Evolutionary conservation across 306 rosid genomes (phyloP).

Genomic region (Vigna angularis): DNA sequence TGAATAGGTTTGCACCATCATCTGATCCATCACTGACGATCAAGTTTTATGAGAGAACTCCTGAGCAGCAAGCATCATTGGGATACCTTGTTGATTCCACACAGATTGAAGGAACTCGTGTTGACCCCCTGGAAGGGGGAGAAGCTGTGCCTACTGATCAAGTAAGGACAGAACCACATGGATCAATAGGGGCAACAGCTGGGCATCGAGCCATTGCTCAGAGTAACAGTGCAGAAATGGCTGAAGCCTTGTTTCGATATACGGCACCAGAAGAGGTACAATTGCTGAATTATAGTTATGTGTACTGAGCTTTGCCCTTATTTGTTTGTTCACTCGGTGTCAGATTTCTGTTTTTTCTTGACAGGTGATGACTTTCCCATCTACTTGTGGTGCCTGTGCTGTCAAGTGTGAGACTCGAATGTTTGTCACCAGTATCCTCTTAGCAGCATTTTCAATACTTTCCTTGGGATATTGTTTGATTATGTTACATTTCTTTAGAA

Average conservation of each 20-base stretch:
- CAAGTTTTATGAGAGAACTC: slow-evolving; percentile 87
- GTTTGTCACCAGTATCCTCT: slow-evolving; percentile 92
- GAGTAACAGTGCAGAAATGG: slow-evolving; percentile 79
- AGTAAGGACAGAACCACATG: slow-evolving; percentile 70
- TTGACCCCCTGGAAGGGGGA: slow-evolving; percentile 48
- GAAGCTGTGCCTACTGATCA: slow-evolving; percentile 51
- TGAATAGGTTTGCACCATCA: slow-evolving; percentile 82
- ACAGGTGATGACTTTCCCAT: slow-evolving; percentile 98
- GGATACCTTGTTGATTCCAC: slow-evolving; percentile 74
- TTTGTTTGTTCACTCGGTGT: slow-evolving; percentile 7
- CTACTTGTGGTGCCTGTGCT: slow-evolving; percentile 88
- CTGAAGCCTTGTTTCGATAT: slow-evolving; percentile 87
- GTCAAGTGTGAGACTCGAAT: slow-evolving; percentile 87
- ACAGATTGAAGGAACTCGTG: slow-evolving; percentile 51
- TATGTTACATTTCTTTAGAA: slow-evolving; percentile 10
- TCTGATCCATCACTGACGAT: slow-evolving; percentile 76
- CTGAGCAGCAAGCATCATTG: slow-evolving; percentile 84
- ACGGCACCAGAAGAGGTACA: slow-evolving; percentile 94
- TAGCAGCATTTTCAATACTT: slow-evolving; percentile 14
- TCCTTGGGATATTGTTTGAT: slow-evolving; percentile 31
- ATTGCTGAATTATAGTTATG: slow-evolving; percentile 19
- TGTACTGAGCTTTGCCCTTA: background rate
- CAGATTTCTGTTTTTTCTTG: slow-evolving; percentile 41
- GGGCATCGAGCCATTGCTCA: slow-evolving; percentile 97
- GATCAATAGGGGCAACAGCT: slow-evolving; percentile 86